Conservation (phyloP, 176 grass and related monocot species). For the Triticum dicoccoides region DNA sequence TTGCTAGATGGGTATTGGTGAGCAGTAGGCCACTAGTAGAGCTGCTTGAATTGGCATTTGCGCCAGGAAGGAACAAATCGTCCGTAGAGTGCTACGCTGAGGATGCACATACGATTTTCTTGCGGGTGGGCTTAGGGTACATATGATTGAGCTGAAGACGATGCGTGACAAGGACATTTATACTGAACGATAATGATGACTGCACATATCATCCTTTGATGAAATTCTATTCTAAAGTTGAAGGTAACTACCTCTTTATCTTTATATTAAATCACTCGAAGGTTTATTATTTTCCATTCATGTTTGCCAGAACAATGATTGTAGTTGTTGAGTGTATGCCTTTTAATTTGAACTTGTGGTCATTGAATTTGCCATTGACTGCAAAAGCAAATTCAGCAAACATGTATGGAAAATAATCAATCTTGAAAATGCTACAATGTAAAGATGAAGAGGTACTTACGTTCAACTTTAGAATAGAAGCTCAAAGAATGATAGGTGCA, state of each 20-base stretch:
- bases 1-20: too few species aligned
- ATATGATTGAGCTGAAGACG: not conserved
- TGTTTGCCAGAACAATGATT: not conserved
- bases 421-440: not conserved
- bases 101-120: too few species aligned
- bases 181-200: not conserved
- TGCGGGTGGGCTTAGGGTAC: not conserved
- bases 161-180: not conserved
- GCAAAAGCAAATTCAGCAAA: not conserved
- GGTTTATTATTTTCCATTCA: not conserved
- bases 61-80: too few species aligned
- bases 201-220: not conserved
- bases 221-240: too few species aligned
- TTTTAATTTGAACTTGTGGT: not conserved
- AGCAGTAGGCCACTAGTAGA: too few species aligned
- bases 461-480: not conserved
- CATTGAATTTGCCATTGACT: not conserved
- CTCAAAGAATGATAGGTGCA: not conserved
- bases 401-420: not conserved
- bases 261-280: not conserved
- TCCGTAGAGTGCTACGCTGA: too few species aligned
- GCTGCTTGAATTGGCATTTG: rapidly evolving
- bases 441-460: not conserved
- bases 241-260: not conserved
- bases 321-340: not conserved